phyloP scores from a whole-genome alignment of 2,329 filamentous ascomycete species.

The Raffaelea arxii region DNA sequence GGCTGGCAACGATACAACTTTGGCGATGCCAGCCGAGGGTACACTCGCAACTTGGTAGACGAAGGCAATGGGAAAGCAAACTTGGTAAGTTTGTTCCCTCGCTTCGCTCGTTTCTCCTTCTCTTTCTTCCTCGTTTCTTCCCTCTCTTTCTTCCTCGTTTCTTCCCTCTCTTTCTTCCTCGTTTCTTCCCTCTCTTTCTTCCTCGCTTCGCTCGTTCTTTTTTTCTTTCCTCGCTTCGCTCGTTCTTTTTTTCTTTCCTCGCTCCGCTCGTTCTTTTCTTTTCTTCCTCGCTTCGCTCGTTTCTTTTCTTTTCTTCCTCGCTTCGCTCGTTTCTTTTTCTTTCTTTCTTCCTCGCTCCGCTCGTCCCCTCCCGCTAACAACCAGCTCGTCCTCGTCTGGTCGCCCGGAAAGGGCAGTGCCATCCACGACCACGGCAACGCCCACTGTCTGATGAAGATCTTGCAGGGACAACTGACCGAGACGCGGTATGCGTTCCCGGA shows the following conservation, averaged over 20 bases:
- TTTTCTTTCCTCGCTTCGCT: too few relatives aligned
- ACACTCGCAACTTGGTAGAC: slow-evolving; percentile 84
- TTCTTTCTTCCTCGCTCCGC: too few relatives aligned
- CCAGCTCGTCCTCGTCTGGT: slow-evolving; percentile 82
- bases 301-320: too few relatives aligned
- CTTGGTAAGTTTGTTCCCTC: slow-evolving; percentile 35
- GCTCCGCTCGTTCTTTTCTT: too few relatives aligned
- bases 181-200: too few relatives aligned
- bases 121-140: neutral
- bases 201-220: too few relatives aligned
- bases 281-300: too few relatives aligned
- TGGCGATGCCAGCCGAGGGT: slow-evolving; percentile 57
- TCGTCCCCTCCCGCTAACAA: slow-evolving; percentile 1
- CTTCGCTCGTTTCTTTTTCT: too few relatives aligned
- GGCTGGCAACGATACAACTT: slow-evolving; percentile 73
- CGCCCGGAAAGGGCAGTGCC: slow-evolving; percentile 69
- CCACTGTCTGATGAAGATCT: slow-evolving; percentile 86
- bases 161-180: too few relatives aligned
- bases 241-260: too few relatives aligned
- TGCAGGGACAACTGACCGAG: slow-evolving; percentile 70
- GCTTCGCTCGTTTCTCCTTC: too few relatives aligned
- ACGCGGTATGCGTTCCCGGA: slow-evolving; percentile 69
- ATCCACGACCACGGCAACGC: slow-evolving; percentile 87
- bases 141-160: too few relatives aligned
- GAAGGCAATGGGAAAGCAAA: slow-evolving; percentile 65